Evolutionary conservation across 257 asterid species (phyloP).

Genomic region (Lycium ferocissimum): DNA sequence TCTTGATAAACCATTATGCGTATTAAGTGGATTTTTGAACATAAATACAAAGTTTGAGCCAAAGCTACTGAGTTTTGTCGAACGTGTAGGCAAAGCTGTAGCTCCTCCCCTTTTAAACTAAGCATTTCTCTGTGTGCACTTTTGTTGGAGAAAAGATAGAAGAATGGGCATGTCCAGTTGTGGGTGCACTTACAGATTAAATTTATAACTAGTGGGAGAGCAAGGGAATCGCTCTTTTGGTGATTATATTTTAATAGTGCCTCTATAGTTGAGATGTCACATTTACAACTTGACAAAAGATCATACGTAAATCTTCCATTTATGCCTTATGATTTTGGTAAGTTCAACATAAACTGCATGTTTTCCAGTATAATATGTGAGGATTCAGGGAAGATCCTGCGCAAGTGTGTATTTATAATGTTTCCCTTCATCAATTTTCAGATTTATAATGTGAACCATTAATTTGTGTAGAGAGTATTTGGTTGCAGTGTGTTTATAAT

Average conservation of each 20-base stretch:
- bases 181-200: background rate
- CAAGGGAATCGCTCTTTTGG: background rate
- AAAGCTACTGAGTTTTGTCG: background rate
- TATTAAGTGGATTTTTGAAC: background rate
- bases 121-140: background rate
- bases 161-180: background rate
- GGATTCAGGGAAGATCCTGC: background rate
- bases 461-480: background rate
- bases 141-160: conserved; percentile 13
- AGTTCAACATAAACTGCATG: background rate
- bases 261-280: background rate
- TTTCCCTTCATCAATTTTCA: background rate
- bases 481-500: background rate
- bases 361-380: background rate
- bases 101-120: background rate
- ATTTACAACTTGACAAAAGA: background rate
- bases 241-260: background rate
- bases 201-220: background rate
- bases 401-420: background rate
- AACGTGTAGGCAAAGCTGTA: background rate
- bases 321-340: background rate
- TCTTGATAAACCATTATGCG: background rate
- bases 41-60: background rate
- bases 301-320: background rate
- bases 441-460: background rate